Percentiles rank a stretch among this genome's conserved stretches.
phyloP scores from a whole-genome alignment of 768 basidiomycete genomes.

The Mycena rebaudengoi region DNA sequence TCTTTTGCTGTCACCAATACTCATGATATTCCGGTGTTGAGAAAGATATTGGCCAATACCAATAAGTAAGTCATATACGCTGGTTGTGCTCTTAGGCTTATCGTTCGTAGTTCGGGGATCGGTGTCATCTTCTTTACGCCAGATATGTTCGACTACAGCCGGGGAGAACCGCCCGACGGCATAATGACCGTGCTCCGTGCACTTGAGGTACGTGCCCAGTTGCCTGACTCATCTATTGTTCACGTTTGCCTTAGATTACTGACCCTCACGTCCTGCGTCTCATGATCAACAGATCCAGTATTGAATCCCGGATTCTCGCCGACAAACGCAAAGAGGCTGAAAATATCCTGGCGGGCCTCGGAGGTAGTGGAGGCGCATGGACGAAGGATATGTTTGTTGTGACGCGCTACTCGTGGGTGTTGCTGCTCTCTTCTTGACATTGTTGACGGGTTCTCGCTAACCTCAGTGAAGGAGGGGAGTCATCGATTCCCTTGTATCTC shows the following conservation, averaged over 20 bases:
- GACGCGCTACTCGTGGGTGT: slow-evolving; percentile 69
- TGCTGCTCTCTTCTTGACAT: neutral
- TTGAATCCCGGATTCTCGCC: slow-evolving; percentile 80
- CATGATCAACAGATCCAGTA: slow-evolving; percentile 75
- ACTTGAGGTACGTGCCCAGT: slow-evolving; percentile 74
- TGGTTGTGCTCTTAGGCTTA: slow-evolving; percentile 4
- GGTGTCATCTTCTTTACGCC: slow-evolving; percentile 71
- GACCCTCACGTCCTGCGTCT: slow-evolving; percentile 81
- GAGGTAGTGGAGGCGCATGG: slow-evolving; percentile 69
- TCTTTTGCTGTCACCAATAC: slow-evolving; percentile 81
- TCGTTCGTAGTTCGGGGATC: slow-evolving; percentile 27
- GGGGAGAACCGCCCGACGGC: slow-evolving; percentile 71
- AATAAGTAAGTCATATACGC: slow-evolving; percentile 80
- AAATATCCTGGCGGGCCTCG: slow-evolving; percentile 49
- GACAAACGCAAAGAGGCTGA: slow-evolving; percentile 71
- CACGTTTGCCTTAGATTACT: slow-evolving; percentile 59
- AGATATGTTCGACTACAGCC: slow-evolving; percentile 83
- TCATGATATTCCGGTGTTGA: slow-evolving; percentile 68
- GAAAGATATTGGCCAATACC: slow-evolving; percentile 58
- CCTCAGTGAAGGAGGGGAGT: slow-evolving; percentile 26
- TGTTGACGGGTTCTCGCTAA: neutral
- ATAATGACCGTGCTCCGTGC: slow-evolving; percentile 83
- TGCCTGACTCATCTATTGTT: neutral
- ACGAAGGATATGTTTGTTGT: slow-evolving; percentile 70
- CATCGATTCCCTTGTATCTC: slow-evolving; percentile 14